Conservation (phyloP, 108 stramenopile species). For the Skeletonema menzelii region DNA sequence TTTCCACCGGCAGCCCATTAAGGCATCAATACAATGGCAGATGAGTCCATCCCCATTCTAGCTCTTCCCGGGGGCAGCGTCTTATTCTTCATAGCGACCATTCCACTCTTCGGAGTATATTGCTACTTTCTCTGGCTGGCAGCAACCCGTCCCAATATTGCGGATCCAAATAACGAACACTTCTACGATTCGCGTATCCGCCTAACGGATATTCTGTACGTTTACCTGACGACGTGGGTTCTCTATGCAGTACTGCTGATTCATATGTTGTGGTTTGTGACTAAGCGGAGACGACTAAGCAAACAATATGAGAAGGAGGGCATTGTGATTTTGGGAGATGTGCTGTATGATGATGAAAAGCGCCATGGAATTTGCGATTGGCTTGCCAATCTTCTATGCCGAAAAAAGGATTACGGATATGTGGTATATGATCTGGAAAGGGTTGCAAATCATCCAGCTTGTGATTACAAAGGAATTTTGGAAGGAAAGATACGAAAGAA, state of each 20-base stretch:
- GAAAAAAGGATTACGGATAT: slow-evolving; percentile 50
- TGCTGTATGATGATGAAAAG: slow-evolving; percentile 22
- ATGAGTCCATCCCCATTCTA: slow-evolving; percentile 27
- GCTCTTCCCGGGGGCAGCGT: slow-evolving; percentile 49
- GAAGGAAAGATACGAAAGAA: slow-evolving; percentile 51
- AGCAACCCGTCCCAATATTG: slow-evolving; percentile 41
- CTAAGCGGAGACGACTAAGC: slow-evolving; percentile 56
- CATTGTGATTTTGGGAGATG: slow-evolving; percentile 36
- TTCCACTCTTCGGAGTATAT: slow-evolving; percentile 62
- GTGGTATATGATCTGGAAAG: slow-evolving; percentile 46
- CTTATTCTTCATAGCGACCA: slow-evolving; percentile 52
- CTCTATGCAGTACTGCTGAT: slow-evolving; percentile 43
- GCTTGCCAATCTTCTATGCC: slow-evolving; percentile 18
- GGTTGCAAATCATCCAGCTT: slow-evolving; percentile 52
- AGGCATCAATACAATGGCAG: slow-evolving; percentile 10
- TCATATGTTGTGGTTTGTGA: slow-evolving; percentile 60
- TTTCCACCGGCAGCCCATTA: too few relatives aligned
- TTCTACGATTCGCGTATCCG: slow-evolving; percentile 36
- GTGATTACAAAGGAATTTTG: slow-evolving; percentile 18
- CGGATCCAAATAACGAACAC: slow-evolving; percentile 30
- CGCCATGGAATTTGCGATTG: background rate
- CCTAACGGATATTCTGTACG: slow-evolving; percentile 59
- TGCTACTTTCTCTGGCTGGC: slow-evolving; percentile 66
- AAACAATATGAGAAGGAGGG: slow-evolving; percentile 55
- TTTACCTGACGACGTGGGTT: slow-evolving; percentile 51